phyloP scores from a whole-genome alignment of 2,329 filamentous ascomycete genomes.

The Bipolaris sorokiniana region DNA sequence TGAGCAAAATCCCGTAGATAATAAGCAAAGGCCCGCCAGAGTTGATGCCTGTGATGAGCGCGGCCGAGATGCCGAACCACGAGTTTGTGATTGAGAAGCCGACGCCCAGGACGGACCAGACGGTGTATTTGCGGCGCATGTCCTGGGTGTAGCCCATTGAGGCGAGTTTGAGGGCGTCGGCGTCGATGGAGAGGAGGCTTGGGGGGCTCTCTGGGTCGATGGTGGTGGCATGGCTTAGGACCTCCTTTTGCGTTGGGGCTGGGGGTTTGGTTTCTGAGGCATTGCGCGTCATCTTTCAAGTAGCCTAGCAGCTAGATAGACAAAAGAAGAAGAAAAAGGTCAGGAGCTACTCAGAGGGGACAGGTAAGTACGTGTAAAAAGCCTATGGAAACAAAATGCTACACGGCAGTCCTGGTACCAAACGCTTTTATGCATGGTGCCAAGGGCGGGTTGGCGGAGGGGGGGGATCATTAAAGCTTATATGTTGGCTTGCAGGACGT shows the following conservation, averaged over 20 bases:
- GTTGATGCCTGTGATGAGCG: constrained; percentile 58
- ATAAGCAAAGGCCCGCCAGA: constrained; percentile 57
- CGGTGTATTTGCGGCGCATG: constrained; percentile 56
- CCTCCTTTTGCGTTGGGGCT: constrained; percentile 23
- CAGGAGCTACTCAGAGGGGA: too few species aligned
- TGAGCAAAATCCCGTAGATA: constrained; percentile 58
- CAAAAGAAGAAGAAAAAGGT: too few species aligned
- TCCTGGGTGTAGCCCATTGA: constrained; percentile 59
- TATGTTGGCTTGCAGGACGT: constrained; percentile 2
- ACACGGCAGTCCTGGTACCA: constrained; percentile 2
- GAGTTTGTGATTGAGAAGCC: constrained; percentile 60
- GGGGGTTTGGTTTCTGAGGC: constrained; percentile 1
- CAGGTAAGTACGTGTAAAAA: too few species aligned
- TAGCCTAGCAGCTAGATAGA: too few species aligned
- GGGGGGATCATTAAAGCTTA: constrained; percentile 11
- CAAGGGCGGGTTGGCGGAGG: background rate
- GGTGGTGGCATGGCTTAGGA: constrained; percentile 11
- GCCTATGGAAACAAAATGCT: too few species aligned
- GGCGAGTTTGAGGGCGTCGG: constrained; percentile 54
- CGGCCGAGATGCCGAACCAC: constrained; percentile 59
- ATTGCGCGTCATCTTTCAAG: too few species aligned
- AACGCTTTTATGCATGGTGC: constrained; percentile 9
- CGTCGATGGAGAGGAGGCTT: constrained; percentile 30
- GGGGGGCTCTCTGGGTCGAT: constrained; percentile 18
- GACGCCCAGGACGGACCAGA: constrained; percentile 58